Evolutionary conservation across 1,284 basidiomycete species (phyloP), one percentile per base, ranked within the genome.

Genomic region (Heterobasidion occidentale): DNA sequence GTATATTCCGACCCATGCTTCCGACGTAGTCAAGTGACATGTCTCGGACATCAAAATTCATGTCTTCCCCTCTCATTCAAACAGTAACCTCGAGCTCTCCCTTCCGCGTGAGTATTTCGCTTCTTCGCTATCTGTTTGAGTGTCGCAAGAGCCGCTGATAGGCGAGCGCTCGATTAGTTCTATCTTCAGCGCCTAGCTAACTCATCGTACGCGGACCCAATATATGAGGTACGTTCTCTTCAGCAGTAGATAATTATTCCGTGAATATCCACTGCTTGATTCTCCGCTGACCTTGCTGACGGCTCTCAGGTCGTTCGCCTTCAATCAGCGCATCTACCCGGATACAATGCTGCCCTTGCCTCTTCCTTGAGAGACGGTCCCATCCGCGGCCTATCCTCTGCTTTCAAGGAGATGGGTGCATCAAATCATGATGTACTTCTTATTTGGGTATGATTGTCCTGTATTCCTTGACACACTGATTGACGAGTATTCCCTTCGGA

Each of bases 301-400:
- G 15, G 36, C 45, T 49, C 46, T 42, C 46, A 51, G 62, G 76
- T 90, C 58, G 81, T 90, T 1, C 78, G 84, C 33, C 70, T 88
- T 11, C 88, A 91, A 70, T 84, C 83, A 0, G 86, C 86, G 2
- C 80, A 86, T 64, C 75, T 91, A 11, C 79, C 84, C 6, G 81
- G 88, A 7, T 90, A 82, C 68, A 85, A 88, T 58, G 74, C 78
- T 17, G 88, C 88, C 0, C 68, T 91, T 12, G 86, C 86, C 0
- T 88, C 86, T 8, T 88, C 84, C 1, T 71, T 91, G 11, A 77
- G 86, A n/a, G 78, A 86, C 48, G 87, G 88, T 1, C 88, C 87
- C 9, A 70, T 89, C 33, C 78, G 83, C 42, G 85, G 84, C 5
- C 76, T 81, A 58, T 70, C 64, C 27, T 64, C 74, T 2, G 73